These are phyloP conservation scores for Pichia sp. DNA, from an alignment of 1,139 yeast species.

Conservation along the genomic window DNA sequence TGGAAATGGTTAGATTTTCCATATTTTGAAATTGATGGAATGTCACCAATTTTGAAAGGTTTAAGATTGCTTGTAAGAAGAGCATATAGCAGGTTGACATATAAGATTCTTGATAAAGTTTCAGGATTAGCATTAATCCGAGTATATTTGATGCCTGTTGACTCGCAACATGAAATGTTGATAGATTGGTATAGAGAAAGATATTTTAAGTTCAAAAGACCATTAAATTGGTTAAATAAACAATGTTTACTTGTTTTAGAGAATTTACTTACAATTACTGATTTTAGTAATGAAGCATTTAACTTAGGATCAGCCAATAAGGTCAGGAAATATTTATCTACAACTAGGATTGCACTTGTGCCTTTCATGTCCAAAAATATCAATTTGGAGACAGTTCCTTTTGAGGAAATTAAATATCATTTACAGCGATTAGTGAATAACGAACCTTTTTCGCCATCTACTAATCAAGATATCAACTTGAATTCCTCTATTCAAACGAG, in stretches of 20 bases:
- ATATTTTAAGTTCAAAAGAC: conserved; percentile 28
- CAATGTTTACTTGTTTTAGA: conserved; percentile 32
- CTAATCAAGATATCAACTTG: background rate
- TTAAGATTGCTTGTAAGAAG: conserved; percentile 37
- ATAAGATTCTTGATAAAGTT: conserved; percentile 23
- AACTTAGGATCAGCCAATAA: conserved; percentile 11
- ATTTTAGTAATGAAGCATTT: conserved; percentile 34
- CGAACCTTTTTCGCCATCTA: conserved; percentile 11
- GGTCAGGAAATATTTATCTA: conserved; percentile 8
- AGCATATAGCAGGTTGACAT: conserved; percentile 42
- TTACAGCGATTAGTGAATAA: conserved; percentile 32
- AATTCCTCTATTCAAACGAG: conserved; percentile 15
- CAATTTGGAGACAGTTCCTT: conserved; percentile 2
- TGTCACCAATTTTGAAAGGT: conserved; percentile 28
- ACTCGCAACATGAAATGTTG: conserved; percentile 34
- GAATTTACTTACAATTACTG: conserved; percentile 34
- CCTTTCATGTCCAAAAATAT: background rate
- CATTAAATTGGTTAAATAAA: conserved; percentile 28
- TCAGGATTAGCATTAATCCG: conserved; percentile 32
- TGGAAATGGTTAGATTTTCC: conserved; percentile 52
- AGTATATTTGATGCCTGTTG: conserved; percentile 45
- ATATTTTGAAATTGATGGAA: conserved; percentile 8
- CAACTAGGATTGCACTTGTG: conserved; percentile 12
- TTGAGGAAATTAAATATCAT: conserved; percentile 29
- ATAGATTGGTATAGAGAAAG: conserved; percentile 32